Percentiles rank a stretch among this genome's conserved stretches.
Evolutionary conservation across 2,329 filamentous ascomycete species (phyloP).

Genomic region (Trichoderma sp.): DNA sequence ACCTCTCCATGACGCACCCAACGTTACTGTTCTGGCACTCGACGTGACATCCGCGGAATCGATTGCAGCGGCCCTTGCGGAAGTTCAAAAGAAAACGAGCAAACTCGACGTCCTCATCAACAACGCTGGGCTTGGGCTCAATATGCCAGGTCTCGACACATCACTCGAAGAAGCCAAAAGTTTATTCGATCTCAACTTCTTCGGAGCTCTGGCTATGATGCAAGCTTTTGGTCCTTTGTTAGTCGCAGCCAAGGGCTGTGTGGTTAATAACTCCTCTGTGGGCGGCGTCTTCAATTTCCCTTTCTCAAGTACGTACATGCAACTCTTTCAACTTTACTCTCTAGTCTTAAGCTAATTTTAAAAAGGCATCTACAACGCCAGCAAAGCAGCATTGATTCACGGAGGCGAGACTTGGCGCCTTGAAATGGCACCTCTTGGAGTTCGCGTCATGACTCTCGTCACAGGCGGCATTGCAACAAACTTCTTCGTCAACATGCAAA

Average conservation of each 20-base stretch:
- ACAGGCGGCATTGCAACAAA: conserved; percentile 31
- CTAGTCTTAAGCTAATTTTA: neutral
- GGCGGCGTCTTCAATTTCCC: neutral
- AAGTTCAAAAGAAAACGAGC: conserved; percentile 32
- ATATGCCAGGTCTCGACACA: conserved; percentile 36
- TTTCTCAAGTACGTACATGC: neutral
- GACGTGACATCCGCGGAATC: conserved; percentile 35
- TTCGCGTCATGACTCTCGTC: conserved; percentile 35
- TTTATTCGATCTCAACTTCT: conserved; percentile 46
- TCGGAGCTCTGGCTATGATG: conserved; percentile 42
- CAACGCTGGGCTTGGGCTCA: conserved; percentile 35
- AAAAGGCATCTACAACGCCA: conserved; percentile 36
- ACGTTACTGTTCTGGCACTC: conserved; percentile 34
- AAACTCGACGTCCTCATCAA: conserved; percentile 38
- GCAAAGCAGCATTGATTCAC: conserved; percentile 34
- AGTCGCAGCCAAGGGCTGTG: conserved; percentile 37
- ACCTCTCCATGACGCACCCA: conserved; percentile 26
- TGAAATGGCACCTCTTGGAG: conserved; percentile 37
- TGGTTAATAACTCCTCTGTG: conserved; percentile 31
- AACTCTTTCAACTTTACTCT: neutral
- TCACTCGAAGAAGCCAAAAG: conserved; percentile 30
- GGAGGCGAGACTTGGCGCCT: conserved; percentile 35
- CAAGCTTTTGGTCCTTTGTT: conserved; percentile 44
- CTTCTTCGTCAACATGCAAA: conserved; percentile 24
- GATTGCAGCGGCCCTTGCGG: conserved; percentile 29